Base-by-base conservation (phyloP, 345 rosid species). In the Acer campestre region DNA sequence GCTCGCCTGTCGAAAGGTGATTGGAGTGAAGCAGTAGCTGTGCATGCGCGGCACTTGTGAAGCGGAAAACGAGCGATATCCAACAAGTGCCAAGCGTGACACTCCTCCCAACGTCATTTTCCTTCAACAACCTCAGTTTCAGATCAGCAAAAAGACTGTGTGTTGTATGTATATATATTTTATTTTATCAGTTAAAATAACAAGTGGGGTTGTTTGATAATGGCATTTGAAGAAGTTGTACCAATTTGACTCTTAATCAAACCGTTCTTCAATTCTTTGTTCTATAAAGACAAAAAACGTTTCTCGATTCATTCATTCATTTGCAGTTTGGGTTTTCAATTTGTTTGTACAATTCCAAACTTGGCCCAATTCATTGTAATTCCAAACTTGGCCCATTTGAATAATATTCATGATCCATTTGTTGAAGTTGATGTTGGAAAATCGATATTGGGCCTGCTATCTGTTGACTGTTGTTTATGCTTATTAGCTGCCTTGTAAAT, bases 11-110 rank as follows among this genome's bases (percentile, higher is more conserved):
- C 82, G 77, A 25, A 74, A 38, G 78, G 64, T 59, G n/a, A 56
- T n/a, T 18, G 67, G 80, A 48, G 72, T 31, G 63, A 77, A 2
- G 78, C 63, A 16, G 27, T n/a, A 59, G 11, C 71, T 56, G 64
- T 68, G 86, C 85, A 83, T 80, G 86, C 31, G 73, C 55, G 70
- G 59, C 80, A 79, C 63, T 29, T 71, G 82, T 74, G 70, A 44
- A 27, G 80, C 20, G 18, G 74, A 40, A 53, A 66, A 16, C 35
- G 55, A 59, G 72, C 49, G 62, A 20, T 31, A 75, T 2, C 65
- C 65, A 23, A 40, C 40, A 22, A 78, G 49, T 17, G 84, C 68
- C 68, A 79, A 20, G 18, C 80, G 77, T 63, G 79, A 80, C 35
- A 74, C 49, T 5, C 66, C 65, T 22, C 38, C 53, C 1, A 35